A percentile compares a stretch with the other conserved stretches of the same genome.
Evolutionary conservation across 257 asterid genomes (phyloP).

Genomic region (Capsicum rhomboideum): DNA sequence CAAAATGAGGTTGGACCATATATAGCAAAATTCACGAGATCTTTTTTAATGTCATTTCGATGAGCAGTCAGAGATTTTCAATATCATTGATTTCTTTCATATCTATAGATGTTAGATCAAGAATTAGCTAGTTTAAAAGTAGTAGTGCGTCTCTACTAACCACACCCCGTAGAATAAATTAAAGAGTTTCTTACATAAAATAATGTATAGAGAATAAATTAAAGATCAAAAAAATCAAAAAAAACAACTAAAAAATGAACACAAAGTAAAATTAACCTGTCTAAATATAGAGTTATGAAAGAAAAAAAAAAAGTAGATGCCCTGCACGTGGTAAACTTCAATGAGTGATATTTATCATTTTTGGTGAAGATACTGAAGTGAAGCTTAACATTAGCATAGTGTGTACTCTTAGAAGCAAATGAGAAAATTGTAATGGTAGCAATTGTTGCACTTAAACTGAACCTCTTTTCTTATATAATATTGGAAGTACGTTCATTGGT

Average conservation of each 20-base stretch:
- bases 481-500: no score
- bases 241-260: no score
- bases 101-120: neutral
- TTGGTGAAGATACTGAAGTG: neutral
- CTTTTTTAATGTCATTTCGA: no score
- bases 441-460: no score
- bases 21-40: no score
- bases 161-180: neutral
- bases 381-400: neutral
- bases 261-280: neutral
- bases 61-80: no score
- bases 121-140: neutral
- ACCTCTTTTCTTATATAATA: no score
- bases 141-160: neutral
- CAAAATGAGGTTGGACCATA: neutral
- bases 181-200: no score
- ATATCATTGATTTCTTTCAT: neutral
- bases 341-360: neutral
- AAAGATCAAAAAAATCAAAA: no score
- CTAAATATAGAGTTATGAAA: no score
- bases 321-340: neutral
- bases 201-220: neutral
- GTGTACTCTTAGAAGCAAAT: neutral
- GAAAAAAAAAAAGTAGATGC: no score
- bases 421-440: neutral